Evolutionary conservation across 306 rosid species (phyloP).

Genomic region (Heteromeles arbutifolia): DNA sequence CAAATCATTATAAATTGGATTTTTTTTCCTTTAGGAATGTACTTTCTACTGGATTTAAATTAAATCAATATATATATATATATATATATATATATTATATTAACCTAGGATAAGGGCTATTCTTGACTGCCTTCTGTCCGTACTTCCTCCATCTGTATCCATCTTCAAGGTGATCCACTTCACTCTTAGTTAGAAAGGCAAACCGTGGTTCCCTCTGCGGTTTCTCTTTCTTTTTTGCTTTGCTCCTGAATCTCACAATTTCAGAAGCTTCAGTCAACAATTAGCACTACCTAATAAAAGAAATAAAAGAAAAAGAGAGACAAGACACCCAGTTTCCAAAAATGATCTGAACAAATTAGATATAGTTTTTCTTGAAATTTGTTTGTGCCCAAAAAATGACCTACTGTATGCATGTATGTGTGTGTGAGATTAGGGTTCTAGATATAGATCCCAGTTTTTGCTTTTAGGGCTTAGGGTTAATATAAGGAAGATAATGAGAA

Average conservation of each 20-base stretch:
- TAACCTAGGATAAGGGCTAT: constrained; percentile 90
- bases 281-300: not conserved
- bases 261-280: not conserved
- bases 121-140: constrained; percentile 94
- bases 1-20: not conserved
- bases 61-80: too few species aligned
- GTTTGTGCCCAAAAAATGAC: too few species aligned
- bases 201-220: constrained; percentile 63
- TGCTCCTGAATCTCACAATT: constrained; percentile 38
- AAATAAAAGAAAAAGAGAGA: too few species aligned
- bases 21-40: not conserved
- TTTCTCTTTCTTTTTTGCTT: constrained; percentile 75
- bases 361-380: too few species aligned
- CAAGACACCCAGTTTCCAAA: not conserved
- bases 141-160: constrained; percentile 96
- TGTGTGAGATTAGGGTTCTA: not conserved
- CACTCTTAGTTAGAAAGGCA: constrained; percentile 86
- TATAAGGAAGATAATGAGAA: not conserved
- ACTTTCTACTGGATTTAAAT: not conserved
- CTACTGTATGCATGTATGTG: not conserved
- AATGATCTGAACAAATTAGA: not conserved
- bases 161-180: constrained; percentile 90
- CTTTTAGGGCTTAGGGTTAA: not conserved
- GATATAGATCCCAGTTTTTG: not conserved
- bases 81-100: not conserved